Base-by-base conservation (phyloP, 768 basidiomycete species). In the Xanthoconium stramineum region DNA sequence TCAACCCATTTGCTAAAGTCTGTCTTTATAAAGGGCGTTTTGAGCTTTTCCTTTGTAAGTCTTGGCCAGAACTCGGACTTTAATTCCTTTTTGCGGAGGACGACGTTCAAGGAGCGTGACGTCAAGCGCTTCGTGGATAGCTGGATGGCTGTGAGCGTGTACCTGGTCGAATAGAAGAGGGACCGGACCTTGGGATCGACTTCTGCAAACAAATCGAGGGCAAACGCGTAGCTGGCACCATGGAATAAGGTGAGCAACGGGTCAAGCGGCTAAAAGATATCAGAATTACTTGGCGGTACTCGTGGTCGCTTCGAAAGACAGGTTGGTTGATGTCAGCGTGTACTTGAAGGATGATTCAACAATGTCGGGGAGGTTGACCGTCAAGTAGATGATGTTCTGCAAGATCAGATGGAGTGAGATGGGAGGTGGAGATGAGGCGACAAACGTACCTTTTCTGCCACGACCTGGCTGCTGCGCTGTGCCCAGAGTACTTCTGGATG, bases 401-500 rank as follows among this genome's bases (percentile, higher is more conserved):
- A 19, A 19, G 43, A 58, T 53, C 38, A 33, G 19, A 28, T 17
- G 29, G 47, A 49, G 37, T 8, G 35, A 50, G 39, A 46, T 28
- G 37, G 29, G 4, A n/a, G 15, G 19, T 17, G n/a, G 6, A 49
- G 24, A 49, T 17, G 39, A 45, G 43, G n/a, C 19, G 19, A 5
- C 42, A 70, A 40, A 47, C 56, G 0, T 45, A 91, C 94, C 79
- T 94, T 94, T 46, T 78, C 79, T 33, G 83, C 77, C 14, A 77
- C 81, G 12, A 77, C 65, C 15, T 72, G 80, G 39, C 84, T 89
- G 78, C 88, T 91, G 64, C 96, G 85, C 75, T 98, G 95, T 45
- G 96, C 95, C 94, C 95, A 98, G 3, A 94, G 80, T 36, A 96
- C 78, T 75, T 97, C 94, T 37, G 95, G 95, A 72, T 93, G 91